Evolutionary conservation across 495 filamentous ascomycete genomes (phyloP).

Genomic region (Friedmanniomyces simplex): DNA sequence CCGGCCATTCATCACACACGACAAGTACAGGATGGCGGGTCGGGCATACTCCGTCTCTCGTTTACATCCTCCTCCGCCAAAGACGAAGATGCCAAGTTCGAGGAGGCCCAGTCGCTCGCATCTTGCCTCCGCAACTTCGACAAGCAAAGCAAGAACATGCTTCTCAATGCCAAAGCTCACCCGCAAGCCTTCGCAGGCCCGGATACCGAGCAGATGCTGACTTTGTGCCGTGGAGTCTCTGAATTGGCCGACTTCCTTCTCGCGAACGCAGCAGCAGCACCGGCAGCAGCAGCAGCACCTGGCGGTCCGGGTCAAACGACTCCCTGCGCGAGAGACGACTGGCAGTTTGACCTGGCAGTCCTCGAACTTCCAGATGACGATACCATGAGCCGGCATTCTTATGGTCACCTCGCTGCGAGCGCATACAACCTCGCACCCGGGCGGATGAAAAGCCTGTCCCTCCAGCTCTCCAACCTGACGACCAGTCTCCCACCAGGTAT

Average conservation of each 20-base stretch:
- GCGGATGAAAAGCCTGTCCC: constrained; percentile 43
- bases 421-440: constrained; percentile 11
- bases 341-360: constrained; percentile 32
- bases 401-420: constrained; percentile 7
- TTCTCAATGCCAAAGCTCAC: constrained; percentile 13
- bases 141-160: constrained; percentile 24
- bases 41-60: constrained; percentile 15
- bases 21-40: constrained; percentile 9
- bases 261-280: not conserved
- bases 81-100: not conserved
- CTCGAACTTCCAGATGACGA: constrained; percentile 26
- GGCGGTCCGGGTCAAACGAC: not conserved
- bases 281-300: not conserved
- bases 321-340: constrained; percentile 10
- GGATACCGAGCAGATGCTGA: not conserved
- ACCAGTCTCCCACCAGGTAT: constrained; percentile 48
- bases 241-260: not conserved
- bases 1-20: constrained; percentile 18
- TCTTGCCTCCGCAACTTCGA: constrained; percentile 22
- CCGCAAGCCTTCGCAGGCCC: constrained; percentile 12
- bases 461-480: constrained; percentile 41
- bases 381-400: constrained; percentile 4
- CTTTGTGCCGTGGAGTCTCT: not conserved
- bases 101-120: constrained; percentile 2
- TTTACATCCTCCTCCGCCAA: not conserved